A percentile compares a stretch with the other conserved stretches of the same genome.
Evolutionary conservation across 1,284 basidiomycete species (phyloP).

Genomic region (Trichosporon sp.): DNA sequence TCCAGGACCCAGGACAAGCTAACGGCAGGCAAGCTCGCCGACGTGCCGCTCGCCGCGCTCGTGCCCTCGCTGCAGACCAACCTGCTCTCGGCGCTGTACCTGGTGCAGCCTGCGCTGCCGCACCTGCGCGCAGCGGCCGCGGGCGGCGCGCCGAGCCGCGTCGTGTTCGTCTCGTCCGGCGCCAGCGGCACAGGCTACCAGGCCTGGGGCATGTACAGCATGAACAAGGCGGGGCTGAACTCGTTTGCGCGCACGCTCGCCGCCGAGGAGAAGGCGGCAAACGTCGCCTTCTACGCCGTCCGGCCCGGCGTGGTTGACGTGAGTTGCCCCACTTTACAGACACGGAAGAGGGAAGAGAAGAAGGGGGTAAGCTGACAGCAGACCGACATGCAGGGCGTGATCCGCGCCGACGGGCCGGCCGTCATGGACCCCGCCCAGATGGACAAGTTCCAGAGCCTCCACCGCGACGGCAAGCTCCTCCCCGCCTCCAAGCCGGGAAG

Average conservation of each 20-base stretch:
- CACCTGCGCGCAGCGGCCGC: conserved; percentile 46
- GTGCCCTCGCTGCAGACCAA: conserved; percentile 50
- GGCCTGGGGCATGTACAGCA: conserved; percentile 54
- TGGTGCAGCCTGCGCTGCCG: conserved; percentile 52
- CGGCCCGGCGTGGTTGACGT: conserved; percentile 55
- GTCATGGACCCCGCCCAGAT: conserved; percentile 49
- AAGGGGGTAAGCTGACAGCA: neutral
- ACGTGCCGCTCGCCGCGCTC: conserved; percentile 26
- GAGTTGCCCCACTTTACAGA: conserved; percentile 23
- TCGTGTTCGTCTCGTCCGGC: conserved; percentile 55
- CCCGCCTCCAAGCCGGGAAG: conserved; percentile 50
- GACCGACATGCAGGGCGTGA: conserved; percentile 45
- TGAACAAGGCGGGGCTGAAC: conserved; percentile 54
- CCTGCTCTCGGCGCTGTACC: conserved; percentile 53
- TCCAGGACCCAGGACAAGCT: no score
- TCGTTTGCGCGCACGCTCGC: conserved; percentile 53
- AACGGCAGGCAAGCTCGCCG: conserved; percentile 31
- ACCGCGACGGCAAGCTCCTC: conserved; percentile 51
- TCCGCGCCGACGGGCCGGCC: conserved; percentile 38
- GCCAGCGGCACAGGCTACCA: conserved; percentile 51
- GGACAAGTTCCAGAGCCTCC: conserved; percentile 50
- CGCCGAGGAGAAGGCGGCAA: conserved; percentile 50
- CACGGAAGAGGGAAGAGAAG: no score
- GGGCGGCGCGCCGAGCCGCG: conserved; percentile 31
- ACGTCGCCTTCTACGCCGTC: conserved; percentile 51